Conservation (phyloP, 78 protist genomes). For the Tieghemostelium lacteum region DNA sequence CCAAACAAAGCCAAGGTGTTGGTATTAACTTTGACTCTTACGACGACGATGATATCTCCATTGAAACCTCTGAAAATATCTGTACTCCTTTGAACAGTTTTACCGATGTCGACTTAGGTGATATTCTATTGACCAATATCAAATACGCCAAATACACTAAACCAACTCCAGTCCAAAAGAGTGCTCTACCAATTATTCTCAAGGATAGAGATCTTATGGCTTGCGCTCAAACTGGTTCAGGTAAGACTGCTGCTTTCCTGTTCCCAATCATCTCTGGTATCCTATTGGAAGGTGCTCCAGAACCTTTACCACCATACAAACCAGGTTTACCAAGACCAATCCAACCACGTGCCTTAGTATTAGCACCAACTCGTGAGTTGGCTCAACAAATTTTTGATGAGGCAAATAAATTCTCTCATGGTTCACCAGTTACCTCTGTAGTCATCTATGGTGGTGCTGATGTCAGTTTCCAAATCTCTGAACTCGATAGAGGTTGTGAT, state of each 20-base stretch:
- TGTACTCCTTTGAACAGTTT: constrained; percentile 70
- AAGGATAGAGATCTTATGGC: constrained; percentile 98
- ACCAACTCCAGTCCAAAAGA: constrained; percentile 99
- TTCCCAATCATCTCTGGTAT: constrained; percentile 86
- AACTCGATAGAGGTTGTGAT: constrained; percentile 96
- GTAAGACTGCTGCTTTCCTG: constrained; percentile 98
- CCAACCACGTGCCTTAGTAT: constrained; percentile 89
- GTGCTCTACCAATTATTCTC: constrained; percentile 92
- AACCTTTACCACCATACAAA: constrained; percentile 37
- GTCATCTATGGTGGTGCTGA: constrained; percentile 99
- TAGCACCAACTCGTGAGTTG: constrained; percentile 99
- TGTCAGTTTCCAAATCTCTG: constrained; percentile 90
- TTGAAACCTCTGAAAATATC: constrained; percentile 75
- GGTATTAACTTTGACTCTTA: constrained; percentile 59
- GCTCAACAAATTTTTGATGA: constrained; percentile 96
- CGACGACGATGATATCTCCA: constrained; percentile 81
- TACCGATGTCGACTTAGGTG: constrained; percentile 71
- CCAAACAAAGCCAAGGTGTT: background rate
- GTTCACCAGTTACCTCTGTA: constrained; percentile 83
- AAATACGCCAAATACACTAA: constrained; percentile 81
- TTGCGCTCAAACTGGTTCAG: constrained; percentile 99
- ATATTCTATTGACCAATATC: constrained; percentile 65
- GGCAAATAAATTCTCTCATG: constrained; percentile 92
- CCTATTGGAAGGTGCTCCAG: constrained; percentile 74
- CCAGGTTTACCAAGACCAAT: constrained; percentile 62